A percentile compares a stretch with the other conserved stretches of the same genome.
Evolutionary conservation across 306 rosid genomes (phyloP).

Genomic region (Vicia faba): DNA sequence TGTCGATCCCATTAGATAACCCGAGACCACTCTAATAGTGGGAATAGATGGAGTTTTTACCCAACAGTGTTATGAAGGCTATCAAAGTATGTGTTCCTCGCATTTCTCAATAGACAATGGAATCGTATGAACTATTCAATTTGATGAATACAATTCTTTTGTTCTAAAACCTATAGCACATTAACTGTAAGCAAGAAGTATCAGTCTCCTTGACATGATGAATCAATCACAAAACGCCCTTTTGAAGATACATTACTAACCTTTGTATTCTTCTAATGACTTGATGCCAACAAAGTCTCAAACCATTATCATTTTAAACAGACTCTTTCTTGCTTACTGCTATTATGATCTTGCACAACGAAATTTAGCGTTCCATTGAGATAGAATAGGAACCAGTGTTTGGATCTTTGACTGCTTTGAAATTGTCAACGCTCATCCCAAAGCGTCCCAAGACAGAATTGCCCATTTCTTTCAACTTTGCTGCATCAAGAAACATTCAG

Average conservation of each 20-base stretch:
- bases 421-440: conserved; percentile 89
- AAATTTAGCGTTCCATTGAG: conserved; percentile 64
- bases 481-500: conserved; percentile 46
- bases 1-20: not conserved
- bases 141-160: not conserved
- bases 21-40: not conserved
- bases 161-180: conserved; percentile 8
- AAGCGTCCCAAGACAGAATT: conserved; percentile 89
- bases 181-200: not conserved
- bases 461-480: conserved; percentile 87
- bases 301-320: conserved; percentile 24
- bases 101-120: not conserved
- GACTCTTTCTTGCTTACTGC: conserved; percentile 21
- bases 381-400: conserved; percentile 90
- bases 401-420: conserved; percentile 87
- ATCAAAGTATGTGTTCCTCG: not conserved
- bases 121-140: conserved; percentile 9
- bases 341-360: conserved; percentile 11
- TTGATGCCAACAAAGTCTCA: conserved; percentile 16
- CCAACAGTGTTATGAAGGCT: not conserved
- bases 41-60: not conserved
- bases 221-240: conserved; percentile 24
- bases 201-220: conserved; percentile 24
- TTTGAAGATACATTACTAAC: conserved; percentile 24
- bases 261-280: conserved; percentile 13